Percentiles rank a stretch among this genome's conserved stretches.
Evolutionary conservation across 371 early-diverging fungal genomes (phyloP).

Genomic region (Coemansia sp.): DNA sequence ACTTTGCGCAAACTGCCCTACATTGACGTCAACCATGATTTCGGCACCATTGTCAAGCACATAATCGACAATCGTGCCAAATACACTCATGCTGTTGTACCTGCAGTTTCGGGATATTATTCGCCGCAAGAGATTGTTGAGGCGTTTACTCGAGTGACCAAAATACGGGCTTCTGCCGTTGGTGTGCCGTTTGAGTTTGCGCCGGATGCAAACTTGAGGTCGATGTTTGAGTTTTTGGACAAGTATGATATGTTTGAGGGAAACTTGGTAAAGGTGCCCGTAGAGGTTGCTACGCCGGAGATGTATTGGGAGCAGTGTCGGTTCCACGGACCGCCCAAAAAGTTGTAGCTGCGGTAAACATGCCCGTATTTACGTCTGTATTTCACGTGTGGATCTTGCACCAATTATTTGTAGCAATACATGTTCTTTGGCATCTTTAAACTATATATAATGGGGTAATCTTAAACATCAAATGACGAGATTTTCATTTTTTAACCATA

Average conservation of each 20-base stretch:
- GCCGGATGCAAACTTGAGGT: not conserved
- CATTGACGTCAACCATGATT: conserved; percentile 23
- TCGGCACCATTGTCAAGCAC: conserved; percentile 22
- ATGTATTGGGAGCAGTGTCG: conserved; percentile 18
- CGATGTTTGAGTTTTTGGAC: conserved; percentile 22
- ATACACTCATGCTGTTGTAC: conserved; percentile 11
- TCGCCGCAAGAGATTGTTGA: conserved; percentile 22
- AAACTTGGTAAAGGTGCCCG: not conserved
- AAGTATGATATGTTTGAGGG: conserved; percentile 10
- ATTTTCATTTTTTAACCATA: too few species aligned
- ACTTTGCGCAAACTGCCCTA: conserved; percentile 14
- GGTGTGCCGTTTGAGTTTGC: conserved; percentile 14
- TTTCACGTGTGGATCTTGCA: not conserved
- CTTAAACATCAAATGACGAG: too few species aligned
- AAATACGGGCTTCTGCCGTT: not conserved
- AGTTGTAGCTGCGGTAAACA: not conserved
- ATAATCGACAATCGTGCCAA: conserved; percentile 19
- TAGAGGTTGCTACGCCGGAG: conserved; percentile 15
- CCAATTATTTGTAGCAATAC: too few species aligned
- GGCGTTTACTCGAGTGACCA: conserved; percentile 26
- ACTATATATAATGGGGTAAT: too few species aligned
- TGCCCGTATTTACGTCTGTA: too few species aligned
- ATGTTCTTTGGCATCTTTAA: too few species aligned
- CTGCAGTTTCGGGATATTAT: conserved; percentile 27
- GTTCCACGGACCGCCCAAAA: conserved; percentile 18